A percentile compares a stretch with the other conserved stretches of the same genome.
Conservation (phyloP, 202 grass and related monocot species). For the Tripidium arundinaceum region DNA sequence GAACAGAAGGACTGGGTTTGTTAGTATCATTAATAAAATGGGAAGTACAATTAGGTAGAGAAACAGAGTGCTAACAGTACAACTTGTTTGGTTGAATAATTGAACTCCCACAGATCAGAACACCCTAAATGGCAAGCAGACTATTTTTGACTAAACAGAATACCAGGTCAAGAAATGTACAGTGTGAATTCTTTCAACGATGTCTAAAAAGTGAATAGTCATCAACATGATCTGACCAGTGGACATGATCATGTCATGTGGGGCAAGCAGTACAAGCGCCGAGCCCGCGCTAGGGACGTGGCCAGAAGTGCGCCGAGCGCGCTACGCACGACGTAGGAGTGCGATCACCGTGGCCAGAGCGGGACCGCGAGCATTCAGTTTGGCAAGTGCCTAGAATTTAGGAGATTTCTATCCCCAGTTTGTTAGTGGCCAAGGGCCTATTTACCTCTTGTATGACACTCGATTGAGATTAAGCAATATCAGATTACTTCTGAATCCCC, state of each 20-base stretch:
- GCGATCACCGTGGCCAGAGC: not conserved
- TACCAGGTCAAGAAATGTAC: not conserved
- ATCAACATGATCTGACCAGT: constrained; percentile 15
- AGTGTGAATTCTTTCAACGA: not conserved
- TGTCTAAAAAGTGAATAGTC: not conserved
- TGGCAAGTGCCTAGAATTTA: not conserved
- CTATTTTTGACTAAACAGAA: not conserved
- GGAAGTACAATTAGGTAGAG: constrained; percentile 18
- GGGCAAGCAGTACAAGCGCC: not conserved
- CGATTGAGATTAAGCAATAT: not conserved
- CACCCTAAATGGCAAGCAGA: not conserved
- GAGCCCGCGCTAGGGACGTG: too few species aligned
- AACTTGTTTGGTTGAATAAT: not conserved
- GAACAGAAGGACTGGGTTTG: not conserved
- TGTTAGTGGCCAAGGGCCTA: not conserved
- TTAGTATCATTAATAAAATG: constrained; percentile 6
- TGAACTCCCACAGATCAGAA: not conserved
- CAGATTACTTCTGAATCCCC: not conserved
- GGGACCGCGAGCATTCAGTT: not conserved
- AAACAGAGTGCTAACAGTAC: not conserved
- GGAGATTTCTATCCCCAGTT: not conserved
- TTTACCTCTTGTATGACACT: not conserved
- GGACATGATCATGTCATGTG: constrained; percentile 9
- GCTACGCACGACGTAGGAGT: not conserved
- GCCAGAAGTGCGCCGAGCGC: not conserved